Percentiles rank a stretch among this genome's conserved stretches.
phyloP scores from a whole-genome alignment of 768 basidiomycete species.

The Dentipellis fragilis region DNA sequence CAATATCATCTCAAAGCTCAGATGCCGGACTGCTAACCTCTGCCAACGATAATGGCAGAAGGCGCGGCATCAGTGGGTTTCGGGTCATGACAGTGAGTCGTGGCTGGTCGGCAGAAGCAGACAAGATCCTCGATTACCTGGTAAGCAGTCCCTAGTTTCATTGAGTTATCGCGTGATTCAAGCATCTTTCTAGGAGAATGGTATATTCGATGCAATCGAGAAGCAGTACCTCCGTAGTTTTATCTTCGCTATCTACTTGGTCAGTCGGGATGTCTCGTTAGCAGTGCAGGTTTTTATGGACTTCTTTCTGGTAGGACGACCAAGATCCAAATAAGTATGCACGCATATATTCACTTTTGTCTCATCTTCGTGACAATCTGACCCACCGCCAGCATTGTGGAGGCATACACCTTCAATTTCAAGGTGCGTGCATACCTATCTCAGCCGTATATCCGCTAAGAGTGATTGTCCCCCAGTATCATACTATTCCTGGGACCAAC shows the following conservation, averaged over 20 bases:
- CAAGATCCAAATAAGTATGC: slow-evolving; percentile 77
- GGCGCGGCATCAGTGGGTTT: slow-evolving; percentile 48
- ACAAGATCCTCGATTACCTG: slow-evolving; percentile 72
- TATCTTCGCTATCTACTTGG: slow-evolving; percentile 79
- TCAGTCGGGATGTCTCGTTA: slow-evolving; percentile 24
- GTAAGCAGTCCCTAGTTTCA: slow-evolving; percentile 25
- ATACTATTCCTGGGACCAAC: slow-evolving; percentile 51
- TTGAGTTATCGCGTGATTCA: neutral
- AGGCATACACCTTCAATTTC: slow-evolving; percentile 86
- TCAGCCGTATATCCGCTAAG: neutral
- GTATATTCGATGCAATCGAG: slow-evolving; percentile 79
- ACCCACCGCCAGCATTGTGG: slow-evolving; percentile 51
- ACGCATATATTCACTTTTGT: slow-evolving; percentile 20
- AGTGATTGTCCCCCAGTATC: slow-evolving; percentile 40
- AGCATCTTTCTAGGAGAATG: slow-evolving; percentile 49
- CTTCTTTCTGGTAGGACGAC: slow-evolving; percentile 44
- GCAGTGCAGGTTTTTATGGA: neutral
- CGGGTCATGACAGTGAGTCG: slow-evolving; percentile 66
- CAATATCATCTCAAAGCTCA: slow-evolving; percentile 22
- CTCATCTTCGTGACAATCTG: neutral
- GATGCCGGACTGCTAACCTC: slow-evolving; percentile 29
- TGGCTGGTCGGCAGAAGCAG: slow-evolving; percentile 76
- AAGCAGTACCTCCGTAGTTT: slow-evolving; percentile 80
- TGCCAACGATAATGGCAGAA: slow-evolving; percentile 14
- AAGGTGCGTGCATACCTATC: slow-evolving; percentile 19